Evolutionary conservation across 2,329 filamentous ascomycete genomes (phyloP), one percentile per base, ranked within the genome.

Genomic region (Boeremia exigua): DNA sequence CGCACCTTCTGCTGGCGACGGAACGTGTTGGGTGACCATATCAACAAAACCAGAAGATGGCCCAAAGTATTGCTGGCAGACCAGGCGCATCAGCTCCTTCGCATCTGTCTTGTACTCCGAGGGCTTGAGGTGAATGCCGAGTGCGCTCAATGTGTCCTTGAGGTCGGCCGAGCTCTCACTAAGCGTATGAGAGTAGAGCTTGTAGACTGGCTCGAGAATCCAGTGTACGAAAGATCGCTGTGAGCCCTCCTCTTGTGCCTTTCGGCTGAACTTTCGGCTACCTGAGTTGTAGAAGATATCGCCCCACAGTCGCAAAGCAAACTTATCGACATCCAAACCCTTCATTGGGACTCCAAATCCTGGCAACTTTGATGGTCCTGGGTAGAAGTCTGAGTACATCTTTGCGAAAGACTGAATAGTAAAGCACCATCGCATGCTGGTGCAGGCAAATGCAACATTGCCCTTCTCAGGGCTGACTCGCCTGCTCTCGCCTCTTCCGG

Each of bases 361-460:
- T 28, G 68, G 66, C 1, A 66, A 58, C 58, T 63, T 70, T 8
- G 67, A 62, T 2, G 68, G 65, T 47, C 89, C 88, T 6, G 90
- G 87, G 74, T 94, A 96, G 45, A 85, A 91, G 63, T 96, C 90
- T 6, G 92, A 88, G 74, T 99, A 99, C 91, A 97, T 96, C 75
- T 92, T 93, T 11, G 95, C 90, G 72, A 99, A 99, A 1, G 93
- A 97, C 59, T 88, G 88, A 30, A 99, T 80, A 0, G 93, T 98
- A 74, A 99, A 97, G 75, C 92, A 96, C 95, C 95, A 99, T 52
- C 91, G 90, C 89, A 98, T 94, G 57, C 87, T 89, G 45, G 90
- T 91, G 75, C 92, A 96, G 0, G 94, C 91, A 72, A 99, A 99
- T 9, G 96, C 88, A n/a, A 99, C 95, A 72, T 99, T 99, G 59